Base-by-base conservation (phyloP, 495 filamentous ascomycete species). In the Hamigera avellanea region DNA sequence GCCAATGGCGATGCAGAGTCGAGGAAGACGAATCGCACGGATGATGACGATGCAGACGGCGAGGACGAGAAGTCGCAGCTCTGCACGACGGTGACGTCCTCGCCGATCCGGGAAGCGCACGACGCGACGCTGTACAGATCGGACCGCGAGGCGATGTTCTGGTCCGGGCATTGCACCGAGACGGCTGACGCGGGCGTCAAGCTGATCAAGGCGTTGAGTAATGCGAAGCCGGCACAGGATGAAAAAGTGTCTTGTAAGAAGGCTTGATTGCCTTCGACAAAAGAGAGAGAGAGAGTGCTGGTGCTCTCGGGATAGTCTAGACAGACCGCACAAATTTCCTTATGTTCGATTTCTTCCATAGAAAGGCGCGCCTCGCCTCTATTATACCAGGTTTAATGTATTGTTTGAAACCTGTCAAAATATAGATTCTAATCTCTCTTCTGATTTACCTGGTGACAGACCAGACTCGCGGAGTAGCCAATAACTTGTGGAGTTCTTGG, bases 181-280 rank as follows among this genome's bases (percentile, higher is more conserved):
- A 44, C 48, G n/a, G 49, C 48, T 1, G 53, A 63, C n/a, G 50
- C 50, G 7, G 61, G 61, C 36, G 44, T 53, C 28, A 59, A 55
- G 29, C 36, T 65, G 34, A 65, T 65, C 26, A 52, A 52, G n/a
- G 57, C 56, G 14, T 35, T 65, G 40, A 44, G 44, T 32, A 45
- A 19, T 31, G 14, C 29, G 8, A 15, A 32, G 6, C 9, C 8
- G 14, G 14, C 25, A 26, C 25, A 7, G 25, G 12, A 26, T 26
- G 25, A 26, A 26, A 26, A 26, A 7, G 25, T 7, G 12, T 12
- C 25, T 7, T 26, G 7, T 12, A 7, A 7, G 25, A 26, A 12
- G 25, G 7, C 25, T 7, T 7, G 7, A 7, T 12, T 26, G 12
- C 7, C 25, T 26, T 26, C 7, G 12, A 33, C 33, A 0, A 53